A percentile compares a stretch with the other conserved stretches of the same genome.
phyloP scores from a whole-genome alignment of 2,329 filamentous ascomycete species.

The Saccharata proteae region DNA sequence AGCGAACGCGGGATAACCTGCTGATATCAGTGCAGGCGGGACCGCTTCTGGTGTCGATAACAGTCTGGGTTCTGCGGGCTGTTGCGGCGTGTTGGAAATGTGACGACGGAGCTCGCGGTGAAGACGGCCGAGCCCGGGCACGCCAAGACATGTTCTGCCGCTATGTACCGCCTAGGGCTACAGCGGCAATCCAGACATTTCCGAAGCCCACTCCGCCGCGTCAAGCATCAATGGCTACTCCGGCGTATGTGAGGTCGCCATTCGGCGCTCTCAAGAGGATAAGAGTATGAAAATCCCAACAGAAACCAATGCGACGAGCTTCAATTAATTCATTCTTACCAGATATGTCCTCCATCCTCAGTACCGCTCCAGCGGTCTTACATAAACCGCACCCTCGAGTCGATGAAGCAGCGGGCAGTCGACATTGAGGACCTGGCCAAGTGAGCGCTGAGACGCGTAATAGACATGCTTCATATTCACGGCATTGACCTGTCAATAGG shows the following conservation, averaged over 20 bases:
- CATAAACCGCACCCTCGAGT: constrained; percentile 6
- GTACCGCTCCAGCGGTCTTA: constrained; percentile 5
- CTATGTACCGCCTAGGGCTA: too few relatives aligned
- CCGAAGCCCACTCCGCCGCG: too few relatives aligned
- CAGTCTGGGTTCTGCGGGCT: too few relatives aligned
- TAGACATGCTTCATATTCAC: too few relatives aligned
- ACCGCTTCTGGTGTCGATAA: too few relatives aligned
- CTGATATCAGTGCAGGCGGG: too few relatives aligned
- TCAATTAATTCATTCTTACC: background rate
- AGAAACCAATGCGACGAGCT: background rate
- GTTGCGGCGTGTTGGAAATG: too few relatives aligned
- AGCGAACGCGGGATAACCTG: too few relatives aligned
- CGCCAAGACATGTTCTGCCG: too few relatives aligned
- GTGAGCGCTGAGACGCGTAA: background rate
- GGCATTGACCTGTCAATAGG: background rate
- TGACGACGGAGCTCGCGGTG: too few relatives aligned
- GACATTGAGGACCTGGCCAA: constrained; percentile 3
- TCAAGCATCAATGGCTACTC: constrained; percentile 29
- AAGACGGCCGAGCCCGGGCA: too few relatives aligned
- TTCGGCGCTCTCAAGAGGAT: constrained; percentile 30
- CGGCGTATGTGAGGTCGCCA: constrained; percentile 31
- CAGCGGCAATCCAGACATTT: too few relatives aligned
- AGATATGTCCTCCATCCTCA: constrained; percentile 4
- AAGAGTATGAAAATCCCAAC: constrained; percentile 10
- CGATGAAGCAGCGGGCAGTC: constrained; percentile 3